Base-by-base conservation (phyloP, 2,329 filamentous ascomycete genomes). In the Cladobotryum protrusum region DNA sequence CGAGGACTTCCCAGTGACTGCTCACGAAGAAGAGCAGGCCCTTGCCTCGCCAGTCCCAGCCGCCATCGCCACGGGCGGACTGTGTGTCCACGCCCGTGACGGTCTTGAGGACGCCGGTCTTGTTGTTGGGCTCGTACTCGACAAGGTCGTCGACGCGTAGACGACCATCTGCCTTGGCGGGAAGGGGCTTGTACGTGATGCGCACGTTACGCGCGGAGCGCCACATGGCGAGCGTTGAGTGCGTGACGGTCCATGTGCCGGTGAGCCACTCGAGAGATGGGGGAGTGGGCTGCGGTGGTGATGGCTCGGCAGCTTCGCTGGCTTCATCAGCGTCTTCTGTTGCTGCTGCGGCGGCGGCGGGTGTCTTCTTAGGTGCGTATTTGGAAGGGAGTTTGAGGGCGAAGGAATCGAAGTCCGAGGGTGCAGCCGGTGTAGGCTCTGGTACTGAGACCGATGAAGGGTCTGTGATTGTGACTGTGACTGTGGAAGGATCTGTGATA, bases 141-240 rank as follows among this genome's bases (percentile, higher is more conserved):
- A 93, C 88, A 2, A 85, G 66, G 67, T 93, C 88, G 64, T 89
- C 83, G 54, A 92, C 69, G 51, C 77, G 73, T 4, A 63, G 49
- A 18, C 67, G 64, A 49, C 72, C 70, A 37, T 72, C 69, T 52
- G 54, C 14, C 56, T 65, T 54, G 20, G 65, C 52, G 11, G 68
- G 61, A 8, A 87, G 74, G 1, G 76, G 66, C 9, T 69, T 78
- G 74, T 95, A 95, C 33, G 82, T 86, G 64, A 95, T 92, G 60
- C 79, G 78, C 13, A 95, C 87, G 68, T 93, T 93, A 64, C 83
- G 84, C 47, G 86, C 84, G 43, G 79, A 78, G 59, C 82, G 82
- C 89, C 89, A 95, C 86, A 93, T 90, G 55, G 79, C 71, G 11
- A 90, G 79, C 5, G 85, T 88, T 4, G 83, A 87, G 70, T 89